Evolutionary conservation across 208 protist genomes (phyloP), one percentile per base, ranked within the genome.

Genomic region (Wallacemonas collosoma): DNA sequence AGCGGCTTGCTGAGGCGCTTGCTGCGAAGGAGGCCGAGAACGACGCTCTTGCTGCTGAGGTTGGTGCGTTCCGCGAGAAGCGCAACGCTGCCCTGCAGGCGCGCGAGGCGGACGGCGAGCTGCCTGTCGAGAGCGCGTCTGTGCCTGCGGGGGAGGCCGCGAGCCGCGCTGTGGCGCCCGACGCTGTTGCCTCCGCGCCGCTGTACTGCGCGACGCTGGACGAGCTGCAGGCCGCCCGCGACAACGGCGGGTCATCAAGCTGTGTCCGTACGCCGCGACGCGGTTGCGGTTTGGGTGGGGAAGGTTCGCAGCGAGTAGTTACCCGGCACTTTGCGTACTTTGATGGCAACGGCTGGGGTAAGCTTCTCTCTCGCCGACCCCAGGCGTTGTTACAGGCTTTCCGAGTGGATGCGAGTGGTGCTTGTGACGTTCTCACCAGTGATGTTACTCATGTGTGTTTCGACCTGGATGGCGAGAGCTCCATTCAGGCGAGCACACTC

Each of bases 1-100:
- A 50, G 15, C 53, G 35, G 17, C 74, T 79, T 48, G 65, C 50
- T n/a, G 74, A 71, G 68, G 53, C 56, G 60, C 63, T 17, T 38
- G 50, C 38, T 39, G 75, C 68, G 36, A 2, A 54, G 36, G 43
- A 66, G 64, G 72, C 38, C 2, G 55, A 62, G 60, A 44, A 58
- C n/a, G 26, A 39, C 3, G 44, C 0, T 7, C 65, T 79, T 17
- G 69, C n/a, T 1, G 64, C 39, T 1, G 81, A 86, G 60, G 45
- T 86, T 1, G 51, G 2, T 36, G 75, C 81, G 3, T 83, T 86
- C 65, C 71, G 81, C 2, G 17, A 73, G 60, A 83, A 79, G 47
- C 70, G 82, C 5, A 44, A 73, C 1, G 55, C 51, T 9, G 78
- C 82, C 0, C 43, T 79, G 12, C 72, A 66, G 0, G 17, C 48